Evolutionary conservation across 176 grass and related monocot species (phyloP), one percentile per base, ranked within the genome.

Genomic region (Themeda triandra): DNA sequence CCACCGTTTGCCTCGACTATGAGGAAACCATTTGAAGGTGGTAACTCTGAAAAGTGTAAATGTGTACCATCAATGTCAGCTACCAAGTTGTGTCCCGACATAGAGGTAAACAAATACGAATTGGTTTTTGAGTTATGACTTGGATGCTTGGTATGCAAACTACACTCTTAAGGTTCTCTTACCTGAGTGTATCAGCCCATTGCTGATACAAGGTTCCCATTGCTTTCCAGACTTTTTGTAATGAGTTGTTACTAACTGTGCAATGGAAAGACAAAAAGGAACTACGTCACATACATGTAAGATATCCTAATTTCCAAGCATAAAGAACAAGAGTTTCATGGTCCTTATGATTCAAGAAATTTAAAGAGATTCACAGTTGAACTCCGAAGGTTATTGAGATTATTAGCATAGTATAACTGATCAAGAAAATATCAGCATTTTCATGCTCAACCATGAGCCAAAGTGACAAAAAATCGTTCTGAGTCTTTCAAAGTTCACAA

Each of bases 1-100:
- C 91, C 96, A 82, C 96, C 96, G 80, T 98, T 98, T 88, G 92
- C 96, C 85, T 98, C 96, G 53, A 95, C 86, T 86, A 98, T 87
- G 42, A 98, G 91, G 90, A 82, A 93, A 78, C 96, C 93, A 89
- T 95, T 98, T 76, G 93, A 98, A 83, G 89, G 83, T 5, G 89
- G 80, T 77, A 98, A 83, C 25, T 86, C 96, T 98, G 91, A 46
- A 73, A 86, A 80, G 60, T 60, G 66, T 41, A 83, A 81, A 81
- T 54, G 59, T 66, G 39, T 71, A 70, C 66, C 76, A 69, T 76
- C 30, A 84, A 69, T 67, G 24, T 31, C 82, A 77, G 8, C 62
- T 74, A 64, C 32, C 69, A 71, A 58, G 56, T 21, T 53, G 48
- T 78, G 44, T 67, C 63, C 42, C 32, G 29, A 14, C 59, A 85